Base-by-base conservation (phyloP, 2,329 filamentous ascomycete genomes). In the Aspergillus pseudonomiae region DNA sequence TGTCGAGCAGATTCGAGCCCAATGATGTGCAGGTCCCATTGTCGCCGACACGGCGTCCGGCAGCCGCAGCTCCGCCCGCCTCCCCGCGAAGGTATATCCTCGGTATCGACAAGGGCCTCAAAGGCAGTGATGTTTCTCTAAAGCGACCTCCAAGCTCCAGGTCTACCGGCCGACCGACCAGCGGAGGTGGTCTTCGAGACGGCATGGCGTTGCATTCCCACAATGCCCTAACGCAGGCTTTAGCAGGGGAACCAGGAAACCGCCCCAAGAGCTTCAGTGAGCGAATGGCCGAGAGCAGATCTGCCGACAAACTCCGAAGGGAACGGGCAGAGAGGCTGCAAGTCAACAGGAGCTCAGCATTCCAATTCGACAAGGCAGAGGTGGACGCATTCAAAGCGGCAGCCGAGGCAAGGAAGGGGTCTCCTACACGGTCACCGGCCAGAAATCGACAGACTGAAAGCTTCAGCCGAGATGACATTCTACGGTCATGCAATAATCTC, bases 91-190 rank as follows among this genome's bases (percentile, higher is more conserved):
- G 94, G 64, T 86, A 95, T 16, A 79, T 93, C 21, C 78, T 98
- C 19, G 94, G 95, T 6, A 96, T 98, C 65, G 94, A 97, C 78
- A 96, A 96, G 75, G 93, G 93, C 1, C 81, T 94, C 41, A 90
- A 85, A 70, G 93, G 90, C 2, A 87, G 87, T 63, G 93, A 97
- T 71, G 84, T 98, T 36, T 97, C 94, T 3, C 80, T 98, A 32
- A 95, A 92, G 77, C 85, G 92, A 68, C 88, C 92, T 3, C 77
- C 76, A 26, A 74, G 67, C 54, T 71, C 73, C 34, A 72, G 65
- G 54, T 56, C 66, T 7, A 63, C 67, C 64, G 60, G 72, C 68
- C 74, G 78, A 56, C 70, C 76, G 66, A 67, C 67, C 28, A 76
- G 74, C 58, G 71, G 73, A 41, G 67, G 73, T 54, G 73, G 71